Conservation (phyloP, 2,329 filamentous ascomycete species). For the Sporothrix sp. region DNA sequence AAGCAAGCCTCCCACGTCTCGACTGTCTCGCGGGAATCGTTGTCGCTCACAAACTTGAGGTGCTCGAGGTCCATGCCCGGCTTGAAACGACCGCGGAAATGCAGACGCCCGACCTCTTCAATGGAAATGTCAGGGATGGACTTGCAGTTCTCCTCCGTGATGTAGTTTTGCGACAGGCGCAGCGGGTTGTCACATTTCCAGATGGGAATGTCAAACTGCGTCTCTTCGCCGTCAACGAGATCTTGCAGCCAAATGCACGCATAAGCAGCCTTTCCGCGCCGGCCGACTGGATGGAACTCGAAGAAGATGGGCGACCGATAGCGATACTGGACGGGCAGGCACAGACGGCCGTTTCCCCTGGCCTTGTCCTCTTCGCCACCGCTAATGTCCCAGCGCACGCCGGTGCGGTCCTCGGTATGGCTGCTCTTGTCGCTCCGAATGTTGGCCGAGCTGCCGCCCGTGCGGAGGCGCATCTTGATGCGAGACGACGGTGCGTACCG, state of each 20-base stretch:
- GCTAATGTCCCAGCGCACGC: conserved; percentile 37
- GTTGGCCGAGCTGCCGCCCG: conserved; percentile 70
- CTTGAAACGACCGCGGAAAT: conserved; percentile 75
- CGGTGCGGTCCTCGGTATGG: conserved; percentile 44
- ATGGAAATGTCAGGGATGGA: conserved; percentile 65
- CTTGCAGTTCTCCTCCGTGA: conserved; percentile 66
- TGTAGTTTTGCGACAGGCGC: conserved; percentile 82
- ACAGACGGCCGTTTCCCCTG: conserved; percentile 36
- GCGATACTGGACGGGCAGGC: conserved; percentile 79
- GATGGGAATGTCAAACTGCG: conserved; percentile 76
- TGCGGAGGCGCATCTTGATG: conserved; percentile 69
- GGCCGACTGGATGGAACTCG: conserved; percentile 64
- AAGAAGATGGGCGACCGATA: conserved; percentile 86
- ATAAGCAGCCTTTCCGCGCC: conserved; percentile 63
- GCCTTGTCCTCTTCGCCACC: conserved; percentile 26
- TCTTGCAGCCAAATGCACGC: conserved; percentile 80
- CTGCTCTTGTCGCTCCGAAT: conserved; percentile 55
- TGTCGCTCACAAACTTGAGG: conserved; percentile 71
- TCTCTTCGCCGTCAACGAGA: conserved; percentile 68
- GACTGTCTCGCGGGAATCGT: conserved; percentile 83
- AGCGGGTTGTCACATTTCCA: conserved; percentile 70
- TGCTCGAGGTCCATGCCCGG: conserved; percentile 84
- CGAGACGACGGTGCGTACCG: conserved; percentile 54
- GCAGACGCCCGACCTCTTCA: conserved; percentile 68
- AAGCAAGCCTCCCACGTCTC: conserved; percentile 91